Conservation (phyloP, 345 rosid genomes). For the Lepidium sativum region DNA sequence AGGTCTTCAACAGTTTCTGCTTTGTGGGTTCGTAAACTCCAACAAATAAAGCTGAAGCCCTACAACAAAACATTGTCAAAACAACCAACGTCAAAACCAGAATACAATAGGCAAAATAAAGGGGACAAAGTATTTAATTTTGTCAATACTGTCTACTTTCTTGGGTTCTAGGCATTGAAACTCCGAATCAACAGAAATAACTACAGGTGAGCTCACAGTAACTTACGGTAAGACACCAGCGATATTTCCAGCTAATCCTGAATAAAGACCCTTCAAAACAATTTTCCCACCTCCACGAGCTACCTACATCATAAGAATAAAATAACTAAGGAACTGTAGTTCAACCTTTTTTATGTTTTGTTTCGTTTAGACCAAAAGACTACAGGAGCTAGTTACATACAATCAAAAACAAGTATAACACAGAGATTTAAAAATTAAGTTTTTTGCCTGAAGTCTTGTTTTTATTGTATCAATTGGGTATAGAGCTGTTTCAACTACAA, state of each 20-base stretch:
- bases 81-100: neutral
- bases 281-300: constrained; percentile 86
- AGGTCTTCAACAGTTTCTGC: constrained; percentile 63
- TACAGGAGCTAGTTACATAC: neutral
- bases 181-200: neutral
- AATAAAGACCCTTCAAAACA: constrained; percentile 76
- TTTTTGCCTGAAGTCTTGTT: constrained; percentile 79
- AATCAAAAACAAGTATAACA: neutral
- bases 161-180: neutral
- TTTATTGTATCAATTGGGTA: constrained; percentile 93
- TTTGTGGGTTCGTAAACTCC: constrained; percentile 95
- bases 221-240: constrained; percentile 96
- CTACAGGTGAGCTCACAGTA: neutral
- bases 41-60: constrained; percentile 92
- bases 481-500: constrained; percentile 86
- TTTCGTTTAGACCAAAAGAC: neutral
- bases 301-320: constrained; percentile 35
- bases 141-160: neutral
- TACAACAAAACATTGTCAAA: constrained; percentile 23
- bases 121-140: neutral
- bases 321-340: neutral
- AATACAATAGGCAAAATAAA: neutral
- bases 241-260: constrained; percentile 89
- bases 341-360: neutral
- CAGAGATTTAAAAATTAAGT: neutral